Base-by-base conservation (phyloP, 2,329 filamentous ascomycete genomes). In the Venturia asperata region DNA sequence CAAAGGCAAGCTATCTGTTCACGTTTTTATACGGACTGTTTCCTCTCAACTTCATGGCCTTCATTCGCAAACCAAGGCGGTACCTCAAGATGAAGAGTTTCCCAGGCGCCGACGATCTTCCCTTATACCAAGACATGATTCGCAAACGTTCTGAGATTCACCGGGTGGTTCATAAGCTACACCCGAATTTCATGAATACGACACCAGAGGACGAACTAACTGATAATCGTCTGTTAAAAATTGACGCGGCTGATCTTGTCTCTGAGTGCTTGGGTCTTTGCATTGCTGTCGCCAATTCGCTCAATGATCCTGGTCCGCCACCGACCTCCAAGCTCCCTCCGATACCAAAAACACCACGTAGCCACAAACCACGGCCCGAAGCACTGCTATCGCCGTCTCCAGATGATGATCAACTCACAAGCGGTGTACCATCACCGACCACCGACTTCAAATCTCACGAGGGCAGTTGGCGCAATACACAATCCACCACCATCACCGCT, bases 1-100 rank as follows among this genome's bases (percentile, higher is more conserved):
- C 87, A 5, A 87, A 90, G 67, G 80, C 93, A 1, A 77, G 87
- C 64, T 85, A 87, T 69, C 92, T 91, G 74, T 94, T 92, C 70
- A 92, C 89, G 2, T 87, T 92, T 34, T 80, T 94, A 0, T 94
- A 94, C 70, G 91, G 90, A 0, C 77, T 94, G 5, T 94, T 93
- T 68, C 90, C 90, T 1, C 84, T 93, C 71, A 93, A 93, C 73
- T 91, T 94, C 70, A 89, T 91, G 84, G 88, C 88, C 74, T 94
- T 93, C 72, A 88, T 94, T 67, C 84, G 90, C 65, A 93, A 93
- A 71, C 90, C 90, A 3, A 86, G 91, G 69, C 85, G 88, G 68
- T 93, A 89, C 71, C 79, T 94, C 11, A 87, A 90, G 60, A 87
- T 89, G 70, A 85, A 88, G 49, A 85, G 90, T 68, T 88, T 86